A percentile compares a stretch with the other conserved stretches of the same genome.
These are phyloP conservation scores for Globisporangium yorkense DNA, from an alignment of 352 stramenopile genomes.

Conservation along the genomic window DNA sequence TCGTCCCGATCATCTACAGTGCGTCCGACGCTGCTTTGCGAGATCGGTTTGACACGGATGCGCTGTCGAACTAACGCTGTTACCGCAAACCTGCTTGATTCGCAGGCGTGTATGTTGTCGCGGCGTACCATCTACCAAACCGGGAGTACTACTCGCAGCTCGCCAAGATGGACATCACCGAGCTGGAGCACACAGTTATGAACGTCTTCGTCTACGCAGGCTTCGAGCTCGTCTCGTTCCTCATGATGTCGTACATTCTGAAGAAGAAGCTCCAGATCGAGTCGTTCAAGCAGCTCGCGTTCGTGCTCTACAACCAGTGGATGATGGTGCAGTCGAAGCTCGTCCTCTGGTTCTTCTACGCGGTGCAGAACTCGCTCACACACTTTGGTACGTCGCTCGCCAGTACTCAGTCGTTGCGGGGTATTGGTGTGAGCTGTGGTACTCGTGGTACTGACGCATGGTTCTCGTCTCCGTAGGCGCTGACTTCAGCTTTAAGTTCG, in stretches of 20 bases:
- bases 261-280: slow-evolving; percentile 21
- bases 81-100: neutral
- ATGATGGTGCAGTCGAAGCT: slow-evolving; percentile 20
- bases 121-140: slow-evolving; percentile 26
- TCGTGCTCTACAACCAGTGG: slow-evolving; percentile 22
- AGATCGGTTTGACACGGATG: no score
- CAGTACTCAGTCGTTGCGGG: no score
- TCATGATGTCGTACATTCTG: slow-evolving; percentile 20
- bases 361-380: slow-evolving; percentile 17
- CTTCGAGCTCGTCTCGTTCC: slow-evolving; percentile 30
- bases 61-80: no score
- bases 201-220: slow-evolving; percentile 32
- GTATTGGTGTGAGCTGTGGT: neutral
- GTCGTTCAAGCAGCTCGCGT: slow-evolving; percentile 22
- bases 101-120: slow-evolving; percentile 22
- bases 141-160: slow-evolving; percentile 26
- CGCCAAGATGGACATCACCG: slow-evolving; percentile 5
- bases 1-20: slow-evolving; percentile 9
- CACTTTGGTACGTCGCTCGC: slow-evolving; percentile 16
- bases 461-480: no score
- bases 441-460: neutral
- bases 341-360: slow-evolving; percentile 15
- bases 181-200: slow-evolving; percentile 17
- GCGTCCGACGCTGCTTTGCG: neutral
- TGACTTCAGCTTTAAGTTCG: no score